A percentile compares a stretch with the other conserved stretches of the same genome.
These are phyloP conservation scores for Wallemia ichthyophaga DNA, from an alignment of 1,284 basidiomycete genomes.

Conservation along the genomic window DNA sequence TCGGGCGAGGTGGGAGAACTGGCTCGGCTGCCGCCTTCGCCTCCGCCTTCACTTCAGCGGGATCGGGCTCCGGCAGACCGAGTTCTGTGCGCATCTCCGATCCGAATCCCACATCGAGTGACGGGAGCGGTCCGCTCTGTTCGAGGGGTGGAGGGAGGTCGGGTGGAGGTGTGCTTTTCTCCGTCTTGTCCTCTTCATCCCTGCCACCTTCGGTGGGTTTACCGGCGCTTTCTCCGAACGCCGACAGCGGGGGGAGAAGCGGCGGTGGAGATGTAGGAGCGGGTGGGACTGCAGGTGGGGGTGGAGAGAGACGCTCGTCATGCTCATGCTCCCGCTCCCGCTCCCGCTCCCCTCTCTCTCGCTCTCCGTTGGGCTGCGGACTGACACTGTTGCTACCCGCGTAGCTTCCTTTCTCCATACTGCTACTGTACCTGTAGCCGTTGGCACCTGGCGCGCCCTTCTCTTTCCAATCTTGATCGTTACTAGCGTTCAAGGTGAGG, in stretches of 20 bases:
- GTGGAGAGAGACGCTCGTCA: no score
- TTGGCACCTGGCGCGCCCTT: not conserved
- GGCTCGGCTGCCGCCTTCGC: no score
- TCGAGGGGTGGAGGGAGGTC: not conserved
- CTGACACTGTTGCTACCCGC: not conserved
- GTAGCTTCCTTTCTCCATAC: not conserved
- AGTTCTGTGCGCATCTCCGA: not conserved
- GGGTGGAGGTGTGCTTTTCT: not conserved
- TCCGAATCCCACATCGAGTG: not conserved
- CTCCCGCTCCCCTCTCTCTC: no score
- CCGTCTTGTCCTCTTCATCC: no score
- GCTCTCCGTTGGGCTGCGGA: not conserved
- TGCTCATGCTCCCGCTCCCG: no score
- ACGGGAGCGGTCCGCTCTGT: not conserved
- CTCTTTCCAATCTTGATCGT: no score
- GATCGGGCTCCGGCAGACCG: not conserved
- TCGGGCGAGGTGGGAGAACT: no score
- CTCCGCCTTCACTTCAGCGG: not conserved
- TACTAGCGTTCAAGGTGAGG: not conserved
- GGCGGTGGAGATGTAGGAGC: not conserved
- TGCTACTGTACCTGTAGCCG: not conserved
- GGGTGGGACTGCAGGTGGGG: not conserved
- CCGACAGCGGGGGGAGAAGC: not conserved
- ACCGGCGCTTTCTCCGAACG: not conserved
- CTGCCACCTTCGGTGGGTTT: no score